A percentile compares a stretch with the other conserved stretches of the same genome.
Conservation (phyloP, 306 rosid genomes). For the Carpinus fangiana region DNA sequence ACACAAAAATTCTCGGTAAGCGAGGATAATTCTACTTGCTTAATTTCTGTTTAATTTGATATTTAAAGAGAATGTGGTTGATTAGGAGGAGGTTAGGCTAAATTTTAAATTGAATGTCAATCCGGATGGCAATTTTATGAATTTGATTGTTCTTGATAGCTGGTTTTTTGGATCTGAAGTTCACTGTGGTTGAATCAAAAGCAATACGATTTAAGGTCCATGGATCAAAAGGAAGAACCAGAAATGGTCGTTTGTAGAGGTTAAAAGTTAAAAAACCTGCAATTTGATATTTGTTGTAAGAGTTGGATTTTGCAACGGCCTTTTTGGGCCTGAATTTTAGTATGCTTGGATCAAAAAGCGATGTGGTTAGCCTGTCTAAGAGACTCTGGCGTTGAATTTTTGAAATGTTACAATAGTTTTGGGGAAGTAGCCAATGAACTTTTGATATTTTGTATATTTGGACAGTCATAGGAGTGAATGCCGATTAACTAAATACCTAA, state of each 20-base stretch:
- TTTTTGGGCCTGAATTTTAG: slow-evolving; percentile 7
- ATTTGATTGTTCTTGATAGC: slow-evolving; percentile 8
- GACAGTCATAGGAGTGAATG: neutral
- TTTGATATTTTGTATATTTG: neutral
- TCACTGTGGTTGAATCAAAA: neutral
- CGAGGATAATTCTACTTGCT: neutral
- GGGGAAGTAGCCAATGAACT: neutral
- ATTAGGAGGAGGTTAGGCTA: neutral
- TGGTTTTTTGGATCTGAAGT: neutral
- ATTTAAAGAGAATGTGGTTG: neutral
- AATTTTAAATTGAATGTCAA: neutral
- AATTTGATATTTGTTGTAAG: neutral
- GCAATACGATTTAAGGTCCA: neutral
- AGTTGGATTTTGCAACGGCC: neutral
- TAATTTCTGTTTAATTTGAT: neutral
- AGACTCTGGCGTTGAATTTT: no score
- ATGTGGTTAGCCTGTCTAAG: neutral
- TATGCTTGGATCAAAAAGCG: slow-evolving; percentile 21
- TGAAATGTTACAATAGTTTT: no score
- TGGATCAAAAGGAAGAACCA: neutral
- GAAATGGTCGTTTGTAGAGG: neutral
- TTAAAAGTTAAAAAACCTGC: neutral
- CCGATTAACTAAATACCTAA: neutral
- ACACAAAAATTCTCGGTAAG: neutral
- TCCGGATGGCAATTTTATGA: slow-evolving; percentile 6